A percentile compares a stretch with the other conserved stretches of the same genome.
Evolutionary conservation across 768 basidiomycete genomes (phyloP).

Genomic region (Tricholoma sp.): DNA sequence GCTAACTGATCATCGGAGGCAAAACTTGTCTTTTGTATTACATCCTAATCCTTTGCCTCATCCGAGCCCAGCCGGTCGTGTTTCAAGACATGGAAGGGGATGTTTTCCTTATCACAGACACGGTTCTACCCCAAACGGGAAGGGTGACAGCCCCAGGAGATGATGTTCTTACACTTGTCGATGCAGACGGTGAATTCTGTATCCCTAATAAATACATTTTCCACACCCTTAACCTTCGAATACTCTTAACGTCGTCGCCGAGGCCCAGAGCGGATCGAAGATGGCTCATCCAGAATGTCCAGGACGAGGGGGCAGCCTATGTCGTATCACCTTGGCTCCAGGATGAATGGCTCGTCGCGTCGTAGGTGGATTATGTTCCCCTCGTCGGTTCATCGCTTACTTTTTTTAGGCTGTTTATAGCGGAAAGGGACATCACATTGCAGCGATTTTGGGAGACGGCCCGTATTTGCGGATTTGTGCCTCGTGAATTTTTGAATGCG

Average conservation of each 20-base stretch:
- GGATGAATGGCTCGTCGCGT: background rate
- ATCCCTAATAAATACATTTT: background rate
- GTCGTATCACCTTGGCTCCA: background rate
- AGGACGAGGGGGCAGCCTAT: background rate
- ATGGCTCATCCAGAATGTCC: background rate
- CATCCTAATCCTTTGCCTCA: background rate
- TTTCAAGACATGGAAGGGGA: background rate
- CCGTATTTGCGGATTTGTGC: background rate
- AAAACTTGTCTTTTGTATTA: no score
- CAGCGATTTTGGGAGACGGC: background rate
- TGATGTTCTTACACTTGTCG: no score
- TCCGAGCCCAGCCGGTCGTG: background rate
- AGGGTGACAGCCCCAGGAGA: background rate
- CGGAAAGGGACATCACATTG: background rate
- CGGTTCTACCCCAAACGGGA: background rate
- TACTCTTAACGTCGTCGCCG: background rate
- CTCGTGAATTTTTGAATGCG: background rate
- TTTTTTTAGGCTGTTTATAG: background rate
- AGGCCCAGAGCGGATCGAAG: background rate
- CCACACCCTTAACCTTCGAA: background rate
- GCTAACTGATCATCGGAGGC: no score
- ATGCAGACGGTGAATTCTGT: background rate
- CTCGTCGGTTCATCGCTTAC: background rate
- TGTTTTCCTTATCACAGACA: background rate
- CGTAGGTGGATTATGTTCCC: background rate